A percentile compares a stretch with the other conserved stretches of the same genome.
Evolutionary conservation across 139 green algal species (phyloP).

Genomic region (Chlamydomonas sphaeroides): DNA sequence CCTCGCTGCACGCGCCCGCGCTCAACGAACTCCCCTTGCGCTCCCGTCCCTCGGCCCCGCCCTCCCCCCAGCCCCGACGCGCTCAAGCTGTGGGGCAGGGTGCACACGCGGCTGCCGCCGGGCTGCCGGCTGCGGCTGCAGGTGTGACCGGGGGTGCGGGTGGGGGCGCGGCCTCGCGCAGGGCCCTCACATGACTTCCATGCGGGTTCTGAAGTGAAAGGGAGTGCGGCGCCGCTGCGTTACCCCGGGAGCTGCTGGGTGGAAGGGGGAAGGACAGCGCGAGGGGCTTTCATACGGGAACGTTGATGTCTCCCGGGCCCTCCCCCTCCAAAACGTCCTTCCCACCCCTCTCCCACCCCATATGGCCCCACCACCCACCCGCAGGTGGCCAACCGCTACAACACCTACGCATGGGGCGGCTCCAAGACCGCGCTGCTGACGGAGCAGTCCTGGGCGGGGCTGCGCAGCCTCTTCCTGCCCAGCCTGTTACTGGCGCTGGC

Average conservation of each 20-base stretch:
- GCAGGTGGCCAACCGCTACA: conserved; percentile 21
- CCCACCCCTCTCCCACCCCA: no score
- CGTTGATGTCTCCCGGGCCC: no score
- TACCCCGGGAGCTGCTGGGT: no score
- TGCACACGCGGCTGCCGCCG: not conserved
- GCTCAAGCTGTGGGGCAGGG: conserved; percentile 10
- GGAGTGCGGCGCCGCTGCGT: no score
- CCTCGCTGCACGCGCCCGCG: not conserved
- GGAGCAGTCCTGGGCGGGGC: conserved; percentile 25
- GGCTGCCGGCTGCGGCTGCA: conserved; percentile 10
- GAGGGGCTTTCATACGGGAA: no score
- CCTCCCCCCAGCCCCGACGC: conserved; percentile 36
- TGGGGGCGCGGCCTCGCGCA: no score
- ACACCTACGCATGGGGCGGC: conserved; percentile 16
- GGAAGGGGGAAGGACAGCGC: no score
- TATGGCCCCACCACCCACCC: no score
- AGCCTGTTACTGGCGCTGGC: conserved; percentile 1
- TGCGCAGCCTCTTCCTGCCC: not conserved
- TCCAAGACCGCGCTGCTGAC: not conserved
- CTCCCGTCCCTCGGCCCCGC: not conserved
- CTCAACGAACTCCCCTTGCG: not conserved
- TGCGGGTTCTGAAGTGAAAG: no score
- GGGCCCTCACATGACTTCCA: no score
- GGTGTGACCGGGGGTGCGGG: no score
- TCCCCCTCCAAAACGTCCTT: no score